A percentile compares a stretch with the other conserved stretches of the same genome.
Conservation (phyloP, 768 basidiomycete species). For the Kwoniella botswanensis region DNA sequence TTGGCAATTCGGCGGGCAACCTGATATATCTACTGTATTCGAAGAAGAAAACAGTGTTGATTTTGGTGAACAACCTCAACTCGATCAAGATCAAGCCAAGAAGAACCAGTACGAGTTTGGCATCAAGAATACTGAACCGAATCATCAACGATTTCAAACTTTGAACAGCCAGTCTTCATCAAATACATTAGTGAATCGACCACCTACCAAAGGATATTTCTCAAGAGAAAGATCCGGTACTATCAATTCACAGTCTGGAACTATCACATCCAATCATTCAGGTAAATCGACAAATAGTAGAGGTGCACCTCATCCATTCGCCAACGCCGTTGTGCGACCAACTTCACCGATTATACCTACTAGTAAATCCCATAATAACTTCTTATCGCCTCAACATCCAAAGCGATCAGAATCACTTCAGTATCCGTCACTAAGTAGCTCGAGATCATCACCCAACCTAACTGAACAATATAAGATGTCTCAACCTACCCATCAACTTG, state of each 20-base stretch:
- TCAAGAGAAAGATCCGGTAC: slow-evolving; percentile 17
- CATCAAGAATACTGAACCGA: not conserved
- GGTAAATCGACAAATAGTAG: slow-evolving; percentile 24
- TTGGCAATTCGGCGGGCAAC: slow-evolving; percentile 31
- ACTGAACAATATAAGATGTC: slow-evolving; percentile 33
- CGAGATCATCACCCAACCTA: slow-evolving; percentile 41
- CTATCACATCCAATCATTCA: slow-evolving; percentile 27
- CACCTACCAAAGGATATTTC: slow-evolving; percentile 13
- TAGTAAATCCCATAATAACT: slow-evolving; percentile 16
- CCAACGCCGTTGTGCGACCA: slow-evolving; percentile 40
- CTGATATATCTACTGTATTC: slow-evolving; percentile 52
- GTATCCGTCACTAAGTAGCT: slow-evolving; percentile 6
- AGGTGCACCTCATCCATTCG: slow-evolving; percentile 45
- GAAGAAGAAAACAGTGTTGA: slow-evolving; percentile 41
- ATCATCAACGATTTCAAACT: slow-evolving; percentile 2
- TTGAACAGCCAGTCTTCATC: slow-evolving; percentile 19
- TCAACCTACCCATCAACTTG: slow-evolving; percentile 41
- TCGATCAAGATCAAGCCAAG: not conserved
- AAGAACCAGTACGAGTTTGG: slow-evolving; percentile 19
- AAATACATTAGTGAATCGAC: slow-evolving; percentile 27
- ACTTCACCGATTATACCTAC: slow-evolving; percentile 32
- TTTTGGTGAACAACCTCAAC: slow-evolving; percentile 2
- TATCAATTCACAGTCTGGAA: slow-evolving; percentile 13
- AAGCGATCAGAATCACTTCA: not conserved
- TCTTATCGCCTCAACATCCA: slow-evolving; percentile 23